Evolutionary conservation across 2,329 filamentous ascomycete genomes (phyloP).

Genomic region (Scleromitrula shiraiana): DNA sequence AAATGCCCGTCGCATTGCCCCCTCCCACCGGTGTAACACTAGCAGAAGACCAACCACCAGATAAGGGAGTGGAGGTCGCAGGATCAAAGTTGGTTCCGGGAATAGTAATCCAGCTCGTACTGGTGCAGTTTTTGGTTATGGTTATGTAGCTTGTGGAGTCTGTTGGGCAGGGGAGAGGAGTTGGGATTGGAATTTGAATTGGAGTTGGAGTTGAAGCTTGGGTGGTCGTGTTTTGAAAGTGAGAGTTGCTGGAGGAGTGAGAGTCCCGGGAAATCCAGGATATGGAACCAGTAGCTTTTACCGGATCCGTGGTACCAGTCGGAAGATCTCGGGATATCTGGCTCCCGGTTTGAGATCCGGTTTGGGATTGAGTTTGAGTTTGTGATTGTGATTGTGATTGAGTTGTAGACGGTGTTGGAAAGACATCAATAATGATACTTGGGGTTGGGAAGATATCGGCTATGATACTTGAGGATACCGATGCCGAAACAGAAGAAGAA

Average conservation of each 20-base stretch:
- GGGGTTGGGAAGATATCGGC: no score
- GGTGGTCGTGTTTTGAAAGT: not conserved
- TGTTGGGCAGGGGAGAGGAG: not conserved
- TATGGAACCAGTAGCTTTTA: no score
- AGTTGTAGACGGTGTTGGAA: no score
- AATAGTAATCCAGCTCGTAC: not conserved
- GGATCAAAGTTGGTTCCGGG: not conserved
- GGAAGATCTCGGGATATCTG: no score
- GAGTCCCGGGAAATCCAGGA: not conserved
- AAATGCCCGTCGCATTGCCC: not conserved
- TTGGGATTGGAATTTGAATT: not conserved
- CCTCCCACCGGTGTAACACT: not conserved
- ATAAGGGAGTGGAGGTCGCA: not conserved
- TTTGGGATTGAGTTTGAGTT: no score
- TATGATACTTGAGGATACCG: not conserved
- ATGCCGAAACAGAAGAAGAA: not conserved
- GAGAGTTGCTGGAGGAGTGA: not conserved
- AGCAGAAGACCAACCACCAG: not conserved
- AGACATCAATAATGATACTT: no score
- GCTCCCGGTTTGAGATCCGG: no score
- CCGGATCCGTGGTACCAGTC: no score
- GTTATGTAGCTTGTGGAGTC: constrained; percentile 7
- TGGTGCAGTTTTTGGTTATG: constrained; percentile 9
- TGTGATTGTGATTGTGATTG: no score
- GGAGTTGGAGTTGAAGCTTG: no score